Conservation (phyloP, 1,139 yeast species). For the Taiozyma onychis region DNA sequence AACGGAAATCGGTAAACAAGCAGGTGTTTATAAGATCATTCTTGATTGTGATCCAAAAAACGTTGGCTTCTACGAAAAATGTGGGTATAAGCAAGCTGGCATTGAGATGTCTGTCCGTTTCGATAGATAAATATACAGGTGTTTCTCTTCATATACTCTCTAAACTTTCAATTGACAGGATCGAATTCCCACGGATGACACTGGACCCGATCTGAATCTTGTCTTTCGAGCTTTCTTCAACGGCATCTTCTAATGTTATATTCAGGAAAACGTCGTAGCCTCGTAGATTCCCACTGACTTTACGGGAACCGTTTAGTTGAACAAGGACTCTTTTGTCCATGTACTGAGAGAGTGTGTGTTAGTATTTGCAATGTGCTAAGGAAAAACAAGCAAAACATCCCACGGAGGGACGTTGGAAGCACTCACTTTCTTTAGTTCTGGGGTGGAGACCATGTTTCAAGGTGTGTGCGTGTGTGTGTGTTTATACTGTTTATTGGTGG, state of each 20-base stretch:
- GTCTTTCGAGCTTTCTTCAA: slow-evolving; percentile 49
- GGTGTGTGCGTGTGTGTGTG: not conserved
- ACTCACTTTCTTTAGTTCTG: slow-evolving; percentile 51
- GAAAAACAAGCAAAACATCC: too few relatives aligned
- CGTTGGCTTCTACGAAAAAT: slow-evolving; percentile 82
- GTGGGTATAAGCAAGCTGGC: slow-evolving; percentile 65
- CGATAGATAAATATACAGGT: not conserved
- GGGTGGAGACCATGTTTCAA: slow-evolving; percentile 50
- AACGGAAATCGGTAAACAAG: slow-evolving; percentile 48
- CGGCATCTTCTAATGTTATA: slow-evolving; percentile 67
- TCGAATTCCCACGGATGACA: slow-evolving; percentile 55
- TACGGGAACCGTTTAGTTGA: slow-evolving; percentile 70
- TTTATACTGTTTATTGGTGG: too few relatives aligned
- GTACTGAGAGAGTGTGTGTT: slow-evolving; percentile 37
- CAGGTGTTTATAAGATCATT: slow-evolving; percentile 82
- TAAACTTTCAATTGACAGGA: slow-evolving; percentile 46
- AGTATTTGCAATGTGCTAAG: slow-evolving; percentile 1
- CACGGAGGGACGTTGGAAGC: too few relatives aligned
- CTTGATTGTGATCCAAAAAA: slow-evolving; percentile 84
- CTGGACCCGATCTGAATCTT: slow-evolving; percentile 52
- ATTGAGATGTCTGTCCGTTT: slow-evolving; percentile 57
- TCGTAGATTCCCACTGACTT: slow-evolving; percentile 63
- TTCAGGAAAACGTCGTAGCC: slow-evolving; percentile 79
- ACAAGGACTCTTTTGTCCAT: slow-evolving; percentile 69
- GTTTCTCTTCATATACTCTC: slow-evolving; percentile 23